These are phyloP conservation scores for Chrysosporium queenslandicum DNA, from an alignment of 2,329 filamentous ascomycete species.

Conservation along the genomic window DNA sequence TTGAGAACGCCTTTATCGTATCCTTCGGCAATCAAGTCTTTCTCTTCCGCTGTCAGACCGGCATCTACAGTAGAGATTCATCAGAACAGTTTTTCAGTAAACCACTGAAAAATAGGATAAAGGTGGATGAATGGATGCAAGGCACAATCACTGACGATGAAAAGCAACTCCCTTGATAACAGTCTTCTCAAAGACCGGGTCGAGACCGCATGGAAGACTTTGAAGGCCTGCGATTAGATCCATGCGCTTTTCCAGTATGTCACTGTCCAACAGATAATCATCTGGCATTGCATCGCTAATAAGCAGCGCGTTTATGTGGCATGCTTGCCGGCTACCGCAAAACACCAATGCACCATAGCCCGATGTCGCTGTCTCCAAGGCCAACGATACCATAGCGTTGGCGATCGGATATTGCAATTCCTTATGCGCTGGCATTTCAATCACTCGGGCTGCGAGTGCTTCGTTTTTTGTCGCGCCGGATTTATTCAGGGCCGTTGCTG, in stretches of 20 bases:
- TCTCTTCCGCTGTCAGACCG: slow-evolving; percentile 60
- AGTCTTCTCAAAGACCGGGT: slow-evolving; percentile 54
- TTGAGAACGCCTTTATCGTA: slow-evolving; percentile 60
- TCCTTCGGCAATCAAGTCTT: slow-evolving; percentile 59
- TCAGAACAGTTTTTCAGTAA: slow-evolving; percentile 19
- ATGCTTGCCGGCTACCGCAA: slow-evolving; percentile 57
- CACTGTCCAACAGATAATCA: slow-evolving; percentile 37
- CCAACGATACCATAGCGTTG: slow-evolving; percentile 61
- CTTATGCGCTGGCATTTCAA: slow-evolving; percentile 49
- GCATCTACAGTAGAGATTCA: slow-evolving; percentile 27
- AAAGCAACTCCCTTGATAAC: slow-evolving; percentile 61
- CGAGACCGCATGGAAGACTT: slow-evolving; percentile 56
- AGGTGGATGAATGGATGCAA: neutral
- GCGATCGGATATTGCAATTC: slow-evolving; percentile 56
- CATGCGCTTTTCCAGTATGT: slow-evolving; percentile 48
- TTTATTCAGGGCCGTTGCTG: slow-evolving; percentile 43
- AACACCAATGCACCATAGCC: slow-evolving; percentile 66
- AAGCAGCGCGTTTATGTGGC: slow-evolving; percentile 57
- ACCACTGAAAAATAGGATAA: neutral
- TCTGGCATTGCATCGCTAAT: slow-evolving; percentile 58
- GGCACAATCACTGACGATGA: slow-evolving; percentile 50
- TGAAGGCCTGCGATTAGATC: slow-evolving; percentile 58
- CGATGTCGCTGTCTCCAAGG: slow-evolving; percentile 56
- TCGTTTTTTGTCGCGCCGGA: slow-evolving; percentile 24
- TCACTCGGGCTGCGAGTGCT: slow-evolving; percentile 33